Evolutionary conservation across 441 rosid species (phyloP).

Genomic region (Erodium texanum): DNA sequence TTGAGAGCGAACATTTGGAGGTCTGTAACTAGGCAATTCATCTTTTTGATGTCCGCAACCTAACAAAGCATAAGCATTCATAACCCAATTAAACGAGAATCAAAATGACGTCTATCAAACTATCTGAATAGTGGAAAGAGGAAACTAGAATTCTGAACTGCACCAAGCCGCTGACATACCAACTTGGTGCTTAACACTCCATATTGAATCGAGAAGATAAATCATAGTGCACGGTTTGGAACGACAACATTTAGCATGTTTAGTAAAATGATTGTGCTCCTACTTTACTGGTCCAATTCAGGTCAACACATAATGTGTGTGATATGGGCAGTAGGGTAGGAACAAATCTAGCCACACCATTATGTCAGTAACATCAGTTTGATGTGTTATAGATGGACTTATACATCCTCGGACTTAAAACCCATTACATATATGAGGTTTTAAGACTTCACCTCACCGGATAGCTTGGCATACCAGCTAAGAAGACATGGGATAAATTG

Average conservation of each 20-base stretch:
- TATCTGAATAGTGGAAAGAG: background rate
- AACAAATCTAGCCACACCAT: background rate
- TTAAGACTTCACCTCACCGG: background rate
- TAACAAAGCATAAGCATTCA: conserved; percentile 16
- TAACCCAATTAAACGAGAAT: background rate
- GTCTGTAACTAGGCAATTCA: conserved; percentile 60
- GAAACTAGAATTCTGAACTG: background rate
- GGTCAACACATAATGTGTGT: background rate
- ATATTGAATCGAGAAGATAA: background rate
- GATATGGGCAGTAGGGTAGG: background rate
- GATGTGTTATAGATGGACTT: too few species aligned
- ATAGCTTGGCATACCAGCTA: background rate
- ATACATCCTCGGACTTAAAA: background rate
- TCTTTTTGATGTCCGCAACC: conserved; percentile 61
- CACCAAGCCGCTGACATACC: background rate
- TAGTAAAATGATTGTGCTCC: background rate
- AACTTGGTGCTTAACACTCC: background rate
- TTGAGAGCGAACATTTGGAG: conserved; percentile 71
- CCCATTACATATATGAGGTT: background rate
- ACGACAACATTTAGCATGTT: background rate
- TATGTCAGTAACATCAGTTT: too few species aligned
- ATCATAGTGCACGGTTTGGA: background rate
- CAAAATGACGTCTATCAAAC: background rate
- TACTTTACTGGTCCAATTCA: background rate
- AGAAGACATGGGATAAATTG: background rate